phyloP scores from a whole-genome alignment of 2,329 filamentous ascomycete genomes.

The Alternaria sp. region DNA sequence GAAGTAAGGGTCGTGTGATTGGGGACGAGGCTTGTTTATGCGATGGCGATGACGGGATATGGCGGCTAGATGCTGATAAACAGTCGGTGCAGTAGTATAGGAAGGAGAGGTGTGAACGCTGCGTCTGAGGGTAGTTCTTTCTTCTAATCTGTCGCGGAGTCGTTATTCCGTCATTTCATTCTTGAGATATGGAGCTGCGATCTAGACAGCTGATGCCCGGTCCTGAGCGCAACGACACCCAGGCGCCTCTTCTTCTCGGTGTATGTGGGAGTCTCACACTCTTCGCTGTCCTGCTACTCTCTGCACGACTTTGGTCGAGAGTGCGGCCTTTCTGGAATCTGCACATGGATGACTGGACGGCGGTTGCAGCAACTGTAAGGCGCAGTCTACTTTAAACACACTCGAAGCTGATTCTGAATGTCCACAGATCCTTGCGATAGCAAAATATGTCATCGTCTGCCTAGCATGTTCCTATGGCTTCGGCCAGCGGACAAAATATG shows the following conservation, averaged over 20 bases:
- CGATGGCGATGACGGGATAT: background rate
- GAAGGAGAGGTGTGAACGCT: background rate
- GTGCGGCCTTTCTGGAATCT: conserved; percentile 13
- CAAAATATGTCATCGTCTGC: conserved; percentile 26
- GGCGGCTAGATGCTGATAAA: background rate
- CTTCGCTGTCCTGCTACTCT: conserved; percentile 23
- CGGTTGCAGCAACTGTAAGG: conserved; percentile 26
- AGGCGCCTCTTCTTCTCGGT: conserved; percentile 31
- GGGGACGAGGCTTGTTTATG: background rate
- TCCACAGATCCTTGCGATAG: conserved; percentile 26
- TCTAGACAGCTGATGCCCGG: background rate
- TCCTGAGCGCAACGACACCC: conserved; percentile 14
- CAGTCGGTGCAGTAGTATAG: background rate
- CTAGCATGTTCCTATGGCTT: conserved; percentile 28
- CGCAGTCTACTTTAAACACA: background rate
- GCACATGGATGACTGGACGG: conserved; percentile 31
- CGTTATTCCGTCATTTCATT: background rate
- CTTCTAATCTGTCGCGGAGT: background rate
- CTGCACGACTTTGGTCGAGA: conserved; percentile 30
- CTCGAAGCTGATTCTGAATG: background rate
- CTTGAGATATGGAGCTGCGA: background rate
- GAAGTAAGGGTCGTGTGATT: background rate
- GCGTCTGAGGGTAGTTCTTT: background rate
- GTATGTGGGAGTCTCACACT: conserved; percentile 25
- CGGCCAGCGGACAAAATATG: conserved; percentile 29